Conservation (phyloP, 1,139 yeast genomes). For the Wickerhamomyces sp. region DNA sequence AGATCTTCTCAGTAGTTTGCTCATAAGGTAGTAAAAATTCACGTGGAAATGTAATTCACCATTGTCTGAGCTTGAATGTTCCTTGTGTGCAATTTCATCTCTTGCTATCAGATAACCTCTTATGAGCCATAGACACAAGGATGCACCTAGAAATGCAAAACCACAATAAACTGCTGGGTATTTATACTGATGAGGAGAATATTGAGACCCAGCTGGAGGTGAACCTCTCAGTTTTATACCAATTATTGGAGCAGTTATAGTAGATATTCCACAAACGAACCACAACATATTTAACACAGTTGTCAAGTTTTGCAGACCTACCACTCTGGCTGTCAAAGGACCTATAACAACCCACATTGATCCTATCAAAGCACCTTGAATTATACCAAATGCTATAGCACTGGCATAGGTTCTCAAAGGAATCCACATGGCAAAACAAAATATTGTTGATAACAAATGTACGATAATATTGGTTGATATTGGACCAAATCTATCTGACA, state of each 20-base stretch:
- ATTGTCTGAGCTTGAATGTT: conserved; percentile 13
- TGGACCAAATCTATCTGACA: conserved; percentile 53
- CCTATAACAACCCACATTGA: conserved; percentile 17
- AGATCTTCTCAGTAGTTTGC: not conserved
- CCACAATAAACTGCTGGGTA: conserved; percentile 47
- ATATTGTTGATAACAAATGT: conserved; percentile 25
- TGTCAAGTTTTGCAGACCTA: not conserved
- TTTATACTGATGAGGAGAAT: conserved; percentile 38
- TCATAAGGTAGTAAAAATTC: not conserved
- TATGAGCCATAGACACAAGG: conserved; percentile 31
- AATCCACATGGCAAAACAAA: conserved; percentile 52
- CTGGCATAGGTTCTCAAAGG: conserved; percentile 49
- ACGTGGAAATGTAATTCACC: conserved; percentile 6
- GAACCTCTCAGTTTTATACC: conserved; percentile 41
- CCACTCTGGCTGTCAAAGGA: not conserved
- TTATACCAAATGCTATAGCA: conserved; percentile 38
- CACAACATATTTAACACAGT: conserved; percentile 22
- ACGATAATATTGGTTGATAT: conserved; percentile 37
- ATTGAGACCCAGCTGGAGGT: conserved; percentile 20
- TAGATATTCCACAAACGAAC: conserved; percentile 40
- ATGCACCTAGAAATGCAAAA: conserved; percentile 37
- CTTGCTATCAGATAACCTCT: conserved; percentile 46
- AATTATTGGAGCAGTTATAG: conserved; percentile 44
- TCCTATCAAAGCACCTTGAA: conserved; percentile 46
- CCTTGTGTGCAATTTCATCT: conserved; percentile 24